Evolutionary conservation across 441 rosid species (phyloP).

Genomic region (Geranium incanum): DNA sequence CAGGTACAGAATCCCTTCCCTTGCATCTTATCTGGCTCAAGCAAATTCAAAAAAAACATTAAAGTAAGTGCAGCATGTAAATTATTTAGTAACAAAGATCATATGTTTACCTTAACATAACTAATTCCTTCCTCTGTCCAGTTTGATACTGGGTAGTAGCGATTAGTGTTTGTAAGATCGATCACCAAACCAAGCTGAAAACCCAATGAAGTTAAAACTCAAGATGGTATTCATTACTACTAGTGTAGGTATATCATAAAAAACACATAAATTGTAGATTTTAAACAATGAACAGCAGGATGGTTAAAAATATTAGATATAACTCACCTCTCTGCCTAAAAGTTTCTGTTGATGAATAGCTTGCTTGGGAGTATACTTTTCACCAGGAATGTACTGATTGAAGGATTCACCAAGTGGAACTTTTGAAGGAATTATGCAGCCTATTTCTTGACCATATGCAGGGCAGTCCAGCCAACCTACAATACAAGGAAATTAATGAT

Average conservation of each 20-base stretch:
- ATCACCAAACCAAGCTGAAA: slow-evolving; percentile 93
- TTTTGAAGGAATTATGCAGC: slow-evolving; percentile 11
- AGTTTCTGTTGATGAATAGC: slow-evolving; percentile 36
- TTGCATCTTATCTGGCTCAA: slow-evolving; percentile 69
- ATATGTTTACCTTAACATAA: slow-evolving; percentile 65
- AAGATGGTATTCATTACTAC: slow-evolving; percentile 2
- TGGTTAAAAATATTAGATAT: neutral
- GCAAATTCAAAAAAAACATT: slow-evolving; percentile 15
- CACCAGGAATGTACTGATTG: slow-evolving; percentile 11
- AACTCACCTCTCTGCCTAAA: slow-evolving; percentile 64
- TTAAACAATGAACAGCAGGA: neutral
- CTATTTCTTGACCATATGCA: slow-evolving; percentile 12
- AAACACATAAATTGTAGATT: neutral
- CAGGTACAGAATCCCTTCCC: slow-evolving; percentile 93
- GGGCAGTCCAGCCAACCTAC: slow-evolving; percentile 16
- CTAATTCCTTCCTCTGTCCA: slow-evolving; percentile 86
- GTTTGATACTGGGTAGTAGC: slow-evolving; percentile 70
- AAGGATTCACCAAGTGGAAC: slow-evolving; percentile 16
- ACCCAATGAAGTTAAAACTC: slow-evolving; percentile 1
- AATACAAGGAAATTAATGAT: slow-evolving; percentile 10
- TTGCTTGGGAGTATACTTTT: slow-evolving; percentile 18
- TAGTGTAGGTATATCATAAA: slow-evolving; percentile 1
- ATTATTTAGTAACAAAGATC: slow-evolving; percentile 3
- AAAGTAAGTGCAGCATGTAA: slow-evolving; percentile 8
- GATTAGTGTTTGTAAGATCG: slow-evolving; percentile 91